These are phyloP conservation scores for Chalaropsis thielavioides DNA, from an alignment of 2,329 filamentous ascomycete genomes.

Conservation along the genomic window DNA sequence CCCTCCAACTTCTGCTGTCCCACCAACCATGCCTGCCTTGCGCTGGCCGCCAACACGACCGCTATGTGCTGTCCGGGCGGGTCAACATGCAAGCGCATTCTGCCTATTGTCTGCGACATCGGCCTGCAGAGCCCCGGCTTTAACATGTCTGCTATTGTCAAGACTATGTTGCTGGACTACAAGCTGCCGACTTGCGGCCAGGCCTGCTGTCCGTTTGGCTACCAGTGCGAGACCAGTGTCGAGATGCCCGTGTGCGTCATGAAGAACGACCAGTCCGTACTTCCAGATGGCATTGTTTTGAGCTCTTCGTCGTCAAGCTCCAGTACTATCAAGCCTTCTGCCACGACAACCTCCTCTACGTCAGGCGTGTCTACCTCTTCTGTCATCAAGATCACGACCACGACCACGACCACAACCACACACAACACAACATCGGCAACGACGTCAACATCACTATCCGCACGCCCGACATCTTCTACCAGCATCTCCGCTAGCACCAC, in stretches of 20 bases:
- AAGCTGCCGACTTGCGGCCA: conserved; percentile 43
- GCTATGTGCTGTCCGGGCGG: conserved; percentile 55
- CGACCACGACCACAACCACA: conserved; percentile 17
- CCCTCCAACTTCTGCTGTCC: conserved; percentile 56
- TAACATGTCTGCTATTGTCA: conserved; percentile 45
- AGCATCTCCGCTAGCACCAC: conserved; percentile 9
- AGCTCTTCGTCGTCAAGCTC: conserved; percentile 20
- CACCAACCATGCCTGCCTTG: conserved; percentile 37
- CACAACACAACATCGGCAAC: conserved; percentile 21
- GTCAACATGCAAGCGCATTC: conserved; percentile 43
- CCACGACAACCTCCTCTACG: conserved; percentile 19
- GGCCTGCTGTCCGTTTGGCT: conserved; percentile 59
- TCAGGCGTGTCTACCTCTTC: conserved; percentile 20
- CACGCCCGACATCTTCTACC: conserved; percentile 10
- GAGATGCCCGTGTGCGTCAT: conserved; percentile 32
- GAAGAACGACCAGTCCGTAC: conserved; percentile 36
- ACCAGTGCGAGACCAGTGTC: conserved; percentile 35
- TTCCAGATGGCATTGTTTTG: conserved; percentile 24
- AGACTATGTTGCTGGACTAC: conserved; percentile 48
- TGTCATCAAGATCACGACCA: conserved; percentile 11
- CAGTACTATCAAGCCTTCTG: conserved; percentile 11
- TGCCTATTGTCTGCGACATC: conserved; percentile 50
- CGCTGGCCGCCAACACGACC: conserved; percentile 50
- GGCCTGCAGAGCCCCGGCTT: conserved; percentile 42
- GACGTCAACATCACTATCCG: conserved; percentile 11